Percentiles rank a stretch among this genome's conserved stretches.
These are phyloP conservation scores for Aspergillus udagawae DNA, from an alignment of 2,329 filamentous ascomycete species.

Conservation along the genomic window DNA sequence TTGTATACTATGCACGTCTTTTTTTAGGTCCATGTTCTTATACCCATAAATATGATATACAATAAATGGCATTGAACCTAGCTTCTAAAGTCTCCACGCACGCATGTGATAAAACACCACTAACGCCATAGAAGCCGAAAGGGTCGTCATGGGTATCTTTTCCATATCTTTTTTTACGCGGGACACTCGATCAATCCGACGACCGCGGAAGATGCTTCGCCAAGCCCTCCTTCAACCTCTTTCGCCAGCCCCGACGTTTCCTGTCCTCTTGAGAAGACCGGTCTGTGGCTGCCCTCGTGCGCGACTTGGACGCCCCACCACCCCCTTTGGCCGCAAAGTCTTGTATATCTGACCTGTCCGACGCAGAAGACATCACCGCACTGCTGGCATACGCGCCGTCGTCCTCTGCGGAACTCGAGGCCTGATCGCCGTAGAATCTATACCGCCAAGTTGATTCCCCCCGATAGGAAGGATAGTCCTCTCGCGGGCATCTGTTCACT, in stretches of 20 bases:
- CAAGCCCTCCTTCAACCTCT: neutral
- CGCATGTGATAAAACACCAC: too few species aligned
- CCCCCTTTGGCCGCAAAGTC: neutral
- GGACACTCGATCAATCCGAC: neutral
- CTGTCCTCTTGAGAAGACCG: neutral
- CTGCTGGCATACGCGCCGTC: neutral
- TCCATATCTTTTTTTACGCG: too few species aligned
- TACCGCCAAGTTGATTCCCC: neutral
- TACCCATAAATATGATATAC: neutral
- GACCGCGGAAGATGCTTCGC: neutral
- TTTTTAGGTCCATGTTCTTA: neutral
- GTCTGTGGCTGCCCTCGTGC: neutral
- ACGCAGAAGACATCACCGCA: neutral
- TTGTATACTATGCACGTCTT: neutral
- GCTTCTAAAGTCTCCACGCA: neutral
- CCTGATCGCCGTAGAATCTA: neutral
- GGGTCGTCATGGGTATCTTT: neutral
- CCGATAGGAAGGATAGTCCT: neutral
- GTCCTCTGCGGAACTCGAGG: neutral
- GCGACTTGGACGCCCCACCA: neutral
- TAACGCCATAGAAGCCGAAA: too few species aligned
- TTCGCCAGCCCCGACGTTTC: neutral
- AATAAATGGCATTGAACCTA: neutral
- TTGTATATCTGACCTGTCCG: neutral
- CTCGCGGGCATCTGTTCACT: neutral